phyloP scores from a whole-genome alignment of 2,329 filamentous ascomycete genomes.

The Colletotrichum limetticola region DNA sequence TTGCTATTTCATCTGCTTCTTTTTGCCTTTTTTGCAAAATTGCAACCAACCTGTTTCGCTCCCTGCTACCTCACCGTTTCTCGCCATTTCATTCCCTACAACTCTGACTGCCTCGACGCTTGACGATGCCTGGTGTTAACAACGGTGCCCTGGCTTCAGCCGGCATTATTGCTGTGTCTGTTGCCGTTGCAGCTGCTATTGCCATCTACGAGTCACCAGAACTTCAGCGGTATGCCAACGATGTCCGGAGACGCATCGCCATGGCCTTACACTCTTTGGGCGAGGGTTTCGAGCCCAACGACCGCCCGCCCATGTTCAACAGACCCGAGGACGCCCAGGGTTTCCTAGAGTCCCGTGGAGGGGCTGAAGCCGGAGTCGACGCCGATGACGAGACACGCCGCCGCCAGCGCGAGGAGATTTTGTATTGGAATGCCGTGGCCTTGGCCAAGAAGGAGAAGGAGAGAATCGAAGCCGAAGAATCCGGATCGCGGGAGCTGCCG shows the following conservation, averaged over 20 bases:
- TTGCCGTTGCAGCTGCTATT: conserved; percentile 67
- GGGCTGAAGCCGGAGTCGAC: conserved; percentile 61
- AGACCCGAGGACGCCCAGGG: conserved; percentile 74
- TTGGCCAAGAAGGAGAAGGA: conserved; percentile 57
- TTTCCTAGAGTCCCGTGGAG: conserved; percentile 65
- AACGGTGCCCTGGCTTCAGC: conserved; percentile 65
- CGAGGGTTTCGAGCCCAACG: conserved; percentile 62
- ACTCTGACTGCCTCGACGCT: background rate
- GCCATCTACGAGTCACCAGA: conserved; percentile 74
- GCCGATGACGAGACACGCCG: conserved; percentile 71
- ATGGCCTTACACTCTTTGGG: conserved; percentile 69
- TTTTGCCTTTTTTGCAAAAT: background rate
- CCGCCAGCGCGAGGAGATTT: conserved; percentile 71
- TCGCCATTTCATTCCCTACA: background rate
- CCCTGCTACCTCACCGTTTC: background rate
- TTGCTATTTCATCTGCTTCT: background rate
- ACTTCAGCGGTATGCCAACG: conserved; percentile 69
- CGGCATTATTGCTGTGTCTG: conserved; percentile 67
- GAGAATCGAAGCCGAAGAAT: conserved; percentile 36
- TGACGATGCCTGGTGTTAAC: conserved; percentile 63
- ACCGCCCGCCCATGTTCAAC: conserved; percentile 68
- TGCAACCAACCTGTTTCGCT: background rate
- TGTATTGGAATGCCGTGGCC: conserved; percentile 72
- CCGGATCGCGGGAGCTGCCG: conserved; percentile 30
- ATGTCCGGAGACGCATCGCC: conserved; percentile 70